Percentiles rank a stretch among this genome's conserved stretches.
These are phyloP conservation scores for Antitrichia curtipendula DNA, from an alignment of 225 moss, liverwort and hornwort genomes.

Conservation along the genomic window DNA sequence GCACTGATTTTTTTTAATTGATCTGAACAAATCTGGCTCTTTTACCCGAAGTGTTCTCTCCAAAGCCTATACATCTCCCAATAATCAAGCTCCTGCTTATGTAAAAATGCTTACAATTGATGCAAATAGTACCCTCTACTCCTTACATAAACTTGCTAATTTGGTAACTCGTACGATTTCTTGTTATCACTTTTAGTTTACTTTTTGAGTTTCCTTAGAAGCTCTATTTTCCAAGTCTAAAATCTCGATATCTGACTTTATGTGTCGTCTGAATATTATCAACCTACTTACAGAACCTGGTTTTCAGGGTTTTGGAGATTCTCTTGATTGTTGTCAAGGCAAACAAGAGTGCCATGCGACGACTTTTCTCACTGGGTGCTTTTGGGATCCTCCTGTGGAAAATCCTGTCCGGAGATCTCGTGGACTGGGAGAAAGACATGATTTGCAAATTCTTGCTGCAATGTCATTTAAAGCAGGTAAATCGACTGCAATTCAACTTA, in stretches of 20 bases:
- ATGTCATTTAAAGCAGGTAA: conserved; percentile 80
- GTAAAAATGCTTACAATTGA: not conserved
- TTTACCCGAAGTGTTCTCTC: not conserved
- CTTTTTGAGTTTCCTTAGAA: not conserved
- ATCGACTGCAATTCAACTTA: not conserved
- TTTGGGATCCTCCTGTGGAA: conserved; percentile 99
- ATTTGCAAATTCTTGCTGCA: conserved; percentile 75
- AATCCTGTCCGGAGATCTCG: conserved; percentile 63
- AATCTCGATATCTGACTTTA: not conserved
- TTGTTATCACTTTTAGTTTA: not conserved
- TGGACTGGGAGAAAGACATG: conserved; percentile 56
- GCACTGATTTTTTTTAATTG: not conserved
- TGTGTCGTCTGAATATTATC: not conserved
- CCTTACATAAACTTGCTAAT: not conserved
- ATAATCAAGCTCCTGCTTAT: not conserved
- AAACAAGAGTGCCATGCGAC: conserved; percentile 81
- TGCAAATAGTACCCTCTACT: not conserved
- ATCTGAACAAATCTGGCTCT: not conserved
- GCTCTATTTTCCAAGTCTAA: not conserved
- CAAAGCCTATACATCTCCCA: not conserved
- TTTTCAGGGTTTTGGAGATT: conserved; percentile 65
- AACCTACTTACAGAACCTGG: not conserved
- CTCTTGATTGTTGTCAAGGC: conserved; percentile 61
- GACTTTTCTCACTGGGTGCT: conserved; percentile 82
- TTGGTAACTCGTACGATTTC: not conserved